These are phyloP conservation scores for Leptographium radiaticola DNA, from an alignment of 2,329 filamentous ascomycete genomes.

Conservation along the genomic window DNA sequence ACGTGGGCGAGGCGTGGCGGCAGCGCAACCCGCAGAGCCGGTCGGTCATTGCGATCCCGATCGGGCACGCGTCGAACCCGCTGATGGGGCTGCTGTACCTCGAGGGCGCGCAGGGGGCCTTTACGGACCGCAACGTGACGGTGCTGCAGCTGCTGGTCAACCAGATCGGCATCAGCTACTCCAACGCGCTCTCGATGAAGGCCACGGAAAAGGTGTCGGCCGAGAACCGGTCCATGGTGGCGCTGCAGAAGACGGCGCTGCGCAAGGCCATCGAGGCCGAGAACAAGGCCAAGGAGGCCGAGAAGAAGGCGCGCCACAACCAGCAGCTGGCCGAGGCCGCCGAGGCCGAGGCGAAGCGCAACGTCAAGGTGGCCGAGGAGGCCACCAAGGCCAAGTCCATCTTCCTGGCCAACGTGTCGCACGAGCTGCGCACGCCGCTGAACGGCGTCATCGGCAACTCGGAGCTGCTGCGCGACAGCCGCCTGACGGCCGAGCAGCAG, in stretches of 20 bases:
- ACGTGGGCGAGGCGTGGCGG: constrained; percentile 57
- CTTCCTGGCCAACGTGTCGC: constrained; percentile 68
- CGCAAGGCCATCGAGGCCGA: constrained; percentile 61
- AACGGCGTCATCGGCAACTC: constrained; percentile 85
- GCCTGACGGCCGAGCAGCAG: constrained; percentile 60
- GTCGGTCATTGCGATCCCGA: constrained; percentile 68
- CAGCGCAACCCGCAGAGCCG: constrained; percentile 56
- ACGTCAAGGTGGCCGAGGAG: constrained; percentile 71
- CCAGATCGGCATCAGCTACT: constrained; percentile 63
- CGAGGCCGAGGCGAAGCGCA: constrained; percentile 62
- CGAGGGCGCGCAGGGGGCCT: constrained; percentile 60
- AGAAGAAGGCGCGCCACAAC: constrained; percentile 63
- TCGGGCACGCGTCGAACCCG: constrained; percentile 56
- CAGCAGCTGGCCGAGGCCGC: constrained; percentile 73
- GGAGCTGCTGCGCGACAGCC: constrained; percentile 66
- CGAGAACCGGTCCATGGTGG: constrained; percentile 66
- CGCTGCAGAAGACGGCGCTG: constrained; percentile 61
- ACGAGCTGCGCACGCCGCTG: constrained; percentile 70
- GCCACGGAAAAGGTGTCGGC: constrained; percentile 65
- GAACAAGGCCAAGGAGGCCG: constrained; percentile 62
- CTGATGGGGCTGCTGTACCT: constrained; percentile 65
- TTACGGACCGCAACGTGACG: constrained; percentile 60
- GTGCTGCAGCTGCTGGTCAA: constrained; percentile 61
- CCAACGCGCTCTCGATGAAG: constrained; percentile 54
- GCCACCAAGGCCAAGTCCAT: constrained; percentile 74